phyloP scores from a whole-genome alignment of 2,329 filamentous ascomycete species.

The Zopfia rhizophila region DNA sequence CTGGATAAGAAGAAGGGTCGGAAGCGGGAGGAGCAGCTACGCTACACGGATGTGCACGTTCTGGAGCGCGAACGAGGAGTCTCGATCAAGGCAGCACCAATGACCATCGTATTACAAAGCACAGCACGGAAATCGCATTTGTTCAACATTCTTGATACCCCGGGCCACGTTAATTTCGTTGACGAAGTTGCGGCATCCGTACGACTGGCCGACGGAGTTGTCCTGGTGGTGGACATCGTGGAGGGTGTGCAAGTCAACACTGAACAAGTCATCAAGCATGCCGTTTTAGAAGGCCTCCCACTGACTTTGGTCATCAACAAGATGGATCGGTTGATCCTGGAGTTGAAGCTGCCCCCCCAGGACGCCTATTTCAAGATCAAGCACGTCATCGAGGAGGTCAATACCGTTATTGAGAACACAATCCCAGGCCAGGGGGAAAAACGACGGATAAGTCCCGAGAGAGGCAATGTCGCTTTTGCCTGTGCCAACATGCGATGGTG shows the following conservation, averaged over 20 bases:
- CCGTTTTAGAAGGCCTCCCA: slow-evolving; percentile 87
- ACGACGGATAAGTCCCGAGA: slow-evolving; percentile 89
- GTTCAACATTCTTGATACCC: slow-evolving; percentile 94
- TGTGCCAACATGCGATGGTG: slow-evolving; percentile 96
- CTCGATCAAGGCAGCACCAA: slow-evolving; percentile 91
- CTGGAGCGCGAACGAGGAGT: slow-evolving; percentile 89
- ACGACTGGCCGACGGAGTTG: slow-evolving; percentile 89
- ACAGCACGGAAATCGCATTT: slow-evolving; percentile 95
- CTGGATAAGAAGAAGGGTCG: slow-evolving; percentile 83
- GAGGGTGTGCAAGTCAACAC: slow-evolving; percentile 99
- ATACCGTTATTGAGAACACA: slow-evolving; percentile 90
- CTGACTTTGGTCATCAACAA: slow-evolving; percentile 95
- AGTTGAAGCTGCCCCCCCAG: slow-evolving; percentile 90
- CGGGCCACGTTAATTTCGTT: slow-evolving; percentile 97
- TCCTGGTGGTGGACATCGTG: slow-evolving; percentile 93
- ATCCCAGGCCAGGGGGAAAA: slow-evolving; percentile 82
- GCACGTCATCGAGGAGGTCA: slow-evolving; percentile 98
- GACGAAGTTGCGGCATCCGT: slow-evolving; percentile 93
- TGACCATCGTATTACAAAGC: slow-evolving; percentile 89
- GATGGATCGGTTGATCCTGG: slow-evolving; percentile 93
- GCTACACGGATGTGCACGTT: slow-evolving; percentile 93
- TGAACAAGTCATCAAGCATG: slow-evolving; percentile 96
- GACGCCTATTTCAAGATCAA: slow-evolving; percentile 99
- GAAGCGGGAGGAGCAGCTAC: slow-evolving; percentile 85
- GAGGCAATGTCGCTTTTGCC: slow-evolving; percentile 97